Evolutionary conservation across 257 asterid species (phyloP), one percentile per base, ranked within the genome.

Genomic region (Echites panduratus): DNA sequence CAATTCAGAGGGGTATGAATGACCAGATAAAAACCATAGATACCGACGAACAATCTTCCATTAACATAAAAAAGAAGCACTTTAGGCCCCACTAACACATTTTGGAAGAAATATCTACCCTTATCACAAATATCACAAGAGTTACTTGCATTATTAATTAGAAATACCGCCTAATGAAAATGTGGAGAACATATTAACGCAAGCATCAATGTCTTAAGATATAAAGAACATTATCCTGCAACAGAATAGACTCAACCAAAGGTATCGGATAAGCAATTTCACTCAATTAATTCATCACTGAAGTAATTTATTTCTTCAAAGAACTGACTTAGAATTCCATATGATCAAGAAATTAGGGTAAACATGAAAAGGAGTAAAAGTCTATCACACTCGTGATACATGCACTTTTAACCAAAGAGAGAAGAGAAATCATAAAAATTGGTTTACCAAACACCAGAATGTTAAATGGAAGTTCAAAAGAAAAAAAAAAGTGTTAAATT

Each of bases 1-100:
- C 73, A 40, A 41, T 35, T 71, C 61, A 62, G 63, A 41, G 19
- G 35, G 26, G 62, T 44, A 24, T 75, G 29, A 68, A 58, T n/a
- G n/a, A n/a, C n/a, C 44, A 32, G 61, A 59, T 11, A 45, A 67
- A 24, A 35, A 68, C 14, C 58, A 26, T 62, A 43, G 8, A 52
- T 40, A 61, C 47, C 24, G 50, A 26, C 67, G 48, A 43, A 43
- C 12, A 29, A 50, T 71, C 50, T 45, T n/a, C 44, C 56, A 26
- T 29, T 41, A 44, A 65, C 20, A 29, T 12, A 67, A 71, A 70
- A 38, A 49, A 57, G 19, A 63, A 45, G 43, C 68, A n/a, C 22
- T 40, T 40, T 7, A 11, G 61, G 64, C 35, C 72, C 70, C 38
- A 16, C 44, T 45, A 45, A 32, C 64, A 63, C 72, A 57, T 66